phyloP scores from a whole-genome alignment of 2,329 filamentous ascomycete genomes.

The Cryoendolithus antarcticus region DNA sequence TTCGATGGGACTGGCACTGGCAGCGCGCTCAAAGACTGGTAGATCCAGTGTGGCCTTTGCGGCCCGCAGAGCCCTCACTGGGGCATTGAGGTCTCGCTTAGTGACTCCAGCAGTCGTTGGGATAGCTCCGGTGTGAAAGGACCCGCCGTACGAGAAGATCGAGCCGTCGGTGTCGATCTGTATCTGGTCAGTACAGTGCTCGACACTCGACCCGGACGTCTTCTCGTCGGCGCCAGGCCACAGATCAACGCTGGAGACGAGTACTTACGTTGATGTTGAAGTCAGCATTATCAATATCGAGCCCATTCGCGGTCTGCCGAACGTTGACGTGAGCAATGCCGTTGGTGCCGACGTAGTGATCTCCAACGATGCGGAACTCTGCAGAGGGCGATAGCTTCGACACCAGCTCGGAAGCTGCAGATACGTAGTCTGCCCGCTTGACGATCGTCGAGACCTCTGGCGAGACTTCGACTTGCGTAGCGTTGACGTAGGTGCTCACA shows the following conservation, averaged over 20 bases:
- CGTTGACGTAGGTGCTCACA: constrained; percentile 10
- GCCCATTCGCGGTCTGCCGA: constrained; percentile 44
- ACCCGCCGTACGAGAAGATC: constrained; percentile 47
- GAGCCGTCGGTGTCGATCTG: constrained; percentile 41
- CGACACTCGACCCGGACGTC: too few species aligned
- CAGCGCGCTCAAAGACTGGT: constrained; percentile 28
- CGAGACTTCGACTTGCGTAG: constrained; percentile 9
- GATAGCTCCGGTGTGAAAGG: constrained; percentile 34
- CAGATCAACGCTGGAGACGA: neutral
- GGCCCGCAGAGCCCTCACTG: constrained; percentile 32
- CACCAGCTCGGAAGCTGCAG: constrained; percentile 23
- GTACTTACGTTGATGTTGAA: constrained; percentile 48
- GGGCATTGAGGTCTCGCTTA: constrained; percentile 33
- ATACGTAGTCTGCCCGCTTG: constrained; percentile 16
- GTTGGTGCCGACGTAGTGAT: constrained; percentile 43
- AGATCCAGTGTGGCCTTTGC: constrained; percentile 29
- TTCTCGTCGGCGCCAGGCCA: too few species aligned
- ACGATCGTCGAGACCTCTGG: neutral
- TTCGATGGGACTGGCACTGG: constrained; percentile 24
- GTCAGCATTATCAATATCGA: constrained; percentile 50
- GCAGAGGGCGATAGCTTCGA: constrained; percentile 24
- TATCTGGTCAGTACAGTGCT: neutral
- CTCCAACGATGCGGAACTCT: constrained; percentile 39
- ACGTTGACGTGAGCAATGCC: constrained; percentile 48
- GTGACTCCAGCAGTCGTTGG: constrained; percentile 28